Evolutionary conservation across 2,329 filamentous ascomycete species (phyloP), one percentile per base, ranked within the genome.

Genomic region (Talaromyces marneffei): DNA sequence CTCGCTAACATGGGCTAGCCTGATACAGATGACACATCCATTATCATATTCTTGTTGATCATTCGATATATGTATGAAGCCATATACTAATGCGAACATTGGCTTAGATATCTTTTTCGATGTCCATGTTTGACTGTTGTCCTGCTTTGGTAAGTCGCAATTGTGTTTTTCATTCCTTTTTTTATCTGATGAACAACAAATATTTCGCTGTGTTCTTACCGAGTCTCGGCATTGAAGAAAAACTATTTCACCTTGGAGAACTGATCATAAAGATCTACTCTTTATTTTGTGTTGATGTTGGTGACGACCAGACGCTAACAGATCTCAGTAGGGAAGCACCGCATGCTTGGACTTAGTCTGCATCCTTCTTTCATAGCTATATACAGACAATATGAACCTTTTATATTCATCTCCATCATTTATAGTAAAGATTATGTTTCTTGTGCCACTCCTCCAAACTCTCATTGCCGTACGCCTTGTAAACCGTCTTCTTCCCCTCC

Each of bases 151-250:
- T 62, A 59, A 55, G 60, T 40, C 25, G 16, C 4, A 18, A 20
- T 46, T 55, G 25, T 53, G 14, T n/a, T 52, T n/a, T 14, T 23
- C 37, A 7, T 6, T 58, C 25, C 42, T 58, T 61, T 46, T 57
- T 27, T 62, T 18, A 42, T 31, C 56, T 53, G 65, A 76, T 86
- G 84, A 87, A 86, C 84, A 86, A 79, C 74, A 78, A 76, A 74
- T 77, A 73, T 80, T 80, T 85, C 80, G 82, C 84, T 86, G 83
- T 85, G 82, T 85, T 86, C 81, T 85, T 85, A 76, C 83, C 74
- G 83, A 85, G 81, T 71, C 77, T 71, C 71, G 35, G 76, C 77
- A 68, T 82, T 86, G 83, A 84, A 77, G 83, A 85, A 77, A 72
- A 80, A 72, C 66, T 66, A 70, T 75, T 73, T 85, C 83, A 86